Evolutionary conservation across 2,329 filamentous ascomycete genomes (phyloP).

Genomic region (Sporothrix dimorphospora): DNA sequence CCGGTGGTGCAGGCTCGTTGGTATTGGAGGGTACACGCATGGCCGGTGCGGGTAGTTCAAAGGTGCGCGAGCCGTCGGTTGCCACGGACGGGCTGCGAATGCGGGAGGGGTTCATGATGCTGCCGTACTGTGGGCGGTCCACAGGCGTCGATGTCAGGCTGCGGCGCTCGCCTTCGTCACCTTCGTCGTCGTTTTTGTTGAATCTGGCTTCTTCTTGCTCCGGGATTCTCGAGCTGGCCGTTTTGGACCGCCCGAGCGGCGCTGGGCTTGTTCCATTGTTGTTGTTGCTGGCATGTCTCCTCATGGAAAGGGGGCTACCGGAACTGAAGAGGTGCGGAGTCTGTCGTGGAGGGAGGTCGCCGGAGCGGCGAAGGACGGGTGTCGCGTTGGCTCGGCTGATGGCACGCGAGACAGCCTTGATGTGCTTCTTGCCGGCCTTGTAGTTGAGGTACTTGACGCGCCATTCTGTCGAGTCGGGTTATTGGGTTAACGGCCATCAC

Average conservation of each 20-base stretch:
- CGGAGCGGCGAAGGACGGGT: conserved; percentile 45
- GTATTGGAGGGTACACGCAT: conserved; percentile 47
- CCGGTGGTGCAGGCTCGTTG: conserved; percentile 33
- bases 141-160: conserved; percentile 45
- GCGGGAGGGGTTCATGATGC: conserved; percentile 53
- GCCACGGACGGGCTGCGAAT: conserved; percentile 32
- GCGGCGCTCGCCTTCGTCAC: conserved; percentile 43
- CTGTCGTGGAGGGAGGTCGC: conserved; percentile 41
- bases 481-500: background rate
- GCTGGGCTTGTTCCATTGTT: background rate
- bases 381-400: conserved; percentile 64
- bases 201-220: background rate
- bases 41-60: conserved; percentile 59
- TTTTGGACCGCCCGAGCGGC: conserved; percentile 35
- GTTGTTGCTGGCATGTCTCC: conserved; percentile 1
- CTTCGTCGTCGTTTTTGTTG: conserved; percentile 24
- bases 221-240: conserved; percentile 3
- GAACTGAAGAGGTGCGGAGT: conserved; percentile 36
- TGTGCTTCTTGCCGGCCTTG: conserved; percentile 91
- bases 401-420: conserved; percentile 79
- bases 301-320: conserved; percentile 37
- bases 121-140: conserved; percentile 55
- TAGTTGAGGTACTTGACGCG: conserved; percentile 92
- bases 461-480: conserved; percentile 65
- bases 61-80: conserved; percentile 40